Percentiles rank a stretch among this genome's conserved stretches.
These are phyloP conservation scores for Neonectria hederae DNA, from an alignment of 2,329 filamentous ascomycete species.

Conservation along the genomic window DNA sequence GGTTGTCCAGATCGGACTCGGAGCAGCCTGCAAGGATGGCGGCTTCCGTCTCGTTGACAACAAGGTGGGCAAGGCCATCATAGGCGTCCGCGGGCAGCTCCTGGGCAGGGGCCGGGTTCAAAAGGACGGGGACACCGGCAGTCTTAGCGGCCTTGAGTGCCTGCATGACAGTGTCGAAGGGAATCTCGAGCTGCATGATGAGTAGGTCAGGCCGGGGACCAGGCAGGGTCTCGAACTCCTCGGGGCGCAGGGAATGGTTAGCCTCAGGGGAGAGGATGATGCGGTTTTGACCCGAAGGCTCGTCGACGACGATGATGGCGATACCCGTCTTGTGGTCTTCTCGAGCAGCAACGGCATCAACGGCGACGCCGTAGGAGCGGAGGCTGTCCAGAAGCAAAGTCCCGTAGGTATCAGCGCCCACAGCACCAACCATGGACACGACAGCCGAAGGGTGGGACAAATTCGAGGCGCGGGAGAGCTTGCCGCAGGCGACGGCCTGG, in stretches of 20 bases:
- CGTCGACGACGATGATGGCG: constrained; percentile 80
- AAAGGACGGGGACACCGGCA: constrained; percentile 69
- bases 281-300: constrained; percentile 76
- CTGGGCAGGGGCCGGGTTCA: constrained; percentile 87
- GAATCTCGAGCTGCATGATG: constrained; percentile 83
- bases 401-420: constrained; percentile 75
- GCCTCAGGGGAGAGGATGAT: constrained; percentile 79
- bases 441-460: constrained; percentile 48
- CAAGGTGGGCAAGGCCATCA: constrained; percentile 75
- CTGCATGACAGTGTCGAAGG: constrained; percentile 70
- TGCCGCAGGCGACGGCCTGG: constrained; percentile 89
- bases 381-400: constrained; percentile 67
- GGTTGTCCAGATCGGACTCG: constrained; percentile 59
- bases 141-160: constrained; percentile 63
- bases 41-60: constrained; percentile 93
- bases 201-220: constrained; percentile 66
- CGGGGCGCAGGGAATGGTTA: constrained; percentile 62
- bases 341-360: constrained; percentile 58
- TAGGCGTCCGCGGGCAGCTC: constrained; percentile 74
- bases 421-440: constrained; percentile 78
- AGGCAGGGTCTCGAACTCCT: constrained; percentile 48
- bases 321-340: constrained; percentile 69
- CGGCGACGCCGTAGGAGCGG: constrained; percentile 69
- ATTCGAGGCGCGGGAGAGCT: constrained; percentile 70
- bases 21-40: constrained; percentile 71